phyloP scores from a whole-genome alignment of 2,329 filamentous ascomycete species.

The Alternaria brassicicola region DNA sequence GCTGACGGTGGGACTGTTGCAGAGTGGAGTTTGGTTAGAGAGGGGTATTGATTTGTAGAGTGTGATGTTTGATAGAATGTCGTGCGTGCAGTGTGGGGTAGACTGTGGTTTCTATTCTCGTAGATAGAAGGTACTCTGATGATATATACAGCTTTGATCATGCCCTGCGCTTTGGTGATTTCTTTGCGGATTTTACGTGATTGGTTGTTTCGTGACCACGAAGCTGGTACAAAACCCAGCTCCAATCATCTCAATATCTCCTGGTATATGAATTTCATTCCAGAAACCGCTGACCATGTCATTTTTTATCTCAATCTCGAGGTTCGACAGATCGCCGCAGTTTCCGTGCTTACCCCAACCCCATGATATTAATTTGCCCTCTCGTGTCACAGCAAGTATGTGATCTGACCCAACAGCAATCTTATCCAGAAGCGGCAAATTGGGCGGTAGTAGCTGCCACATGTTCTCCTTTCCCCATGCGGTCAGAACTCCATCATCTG shows the following conservation, averaged over 20 bases:
- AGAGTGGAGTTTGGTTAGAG: constrained; percentile 55
- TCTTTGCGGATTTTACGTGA: background rate
- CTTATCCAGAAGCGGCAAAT: constrained; percentile 63
- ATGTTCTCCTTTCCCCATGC: constrained; percentile 88
- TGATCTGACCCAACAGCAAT: constrained; percentile 93
- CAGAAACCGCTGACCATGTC: constrained; percentile 40
- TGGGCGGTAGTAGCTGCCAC: constrained; percentile 73
- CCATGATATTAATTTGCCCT: constrained; percentile 78
- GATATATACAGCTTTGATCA: background rate
- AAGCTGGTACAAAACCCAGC: constrained; percentile 42
- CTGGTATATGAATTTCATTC: constrained; percentile 36
- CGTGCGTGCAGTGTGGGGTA: background rate
- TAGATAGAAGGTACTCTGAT: background rate
- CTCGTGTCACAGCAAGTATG: constrained; percentile 70
- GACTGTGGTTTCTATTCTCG: background rate
- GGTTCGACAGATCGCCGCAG: constrained; percentile 64
- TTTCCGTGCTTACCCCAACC: constrained; percentile 99
- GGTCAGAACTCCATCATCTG: constrained; percentile 63
- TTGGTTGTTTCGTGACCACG: constrained; percentile 21
- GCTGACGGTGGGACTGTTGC: constrained; percentile 59
- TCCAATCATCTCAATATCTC: constrained; percentile 27
- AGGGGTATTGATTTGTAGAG: constrained; percentile 5
- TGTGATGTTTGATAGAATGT: background rate
- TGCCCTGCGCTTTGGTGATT: background rate
- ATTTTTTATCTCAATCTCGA: constrained; percentile 25